Base-by-base conservation (phyloP, 2,329 filamentous ascomycete genomes). In the Botrytis medusae region DNA sequence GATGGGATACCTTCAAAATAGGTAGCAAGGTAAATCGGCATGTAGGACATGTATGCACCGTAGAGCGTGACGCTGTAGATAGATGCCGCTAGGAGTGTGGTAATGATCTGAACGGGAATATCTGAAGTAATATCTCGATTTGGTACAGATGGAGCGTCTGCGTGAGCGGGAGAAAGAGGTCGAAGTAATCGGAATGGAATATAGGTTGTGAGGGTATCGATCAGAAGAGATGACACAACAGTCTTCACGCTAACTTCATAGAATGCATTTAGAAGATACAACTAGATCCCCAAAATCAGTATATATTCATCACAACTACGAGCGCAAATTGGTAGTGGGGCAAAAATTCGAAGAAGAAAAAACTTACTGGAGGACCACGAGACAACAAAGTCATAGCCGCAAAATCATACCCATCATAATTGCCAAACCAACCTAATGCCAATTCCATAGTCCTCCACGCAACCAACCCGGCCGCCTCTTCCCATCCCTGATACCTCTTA, bases 51-150 rank as follows among this genome's bases (percentile, higher is more conserved):
- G 81, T 92, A 90, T 71, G 91, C 90, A 69, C 88, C 82, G 79
- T 92, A 93, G 44, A 97, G 83, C 1, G 89, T 85, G n/a, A 94
- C 86, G 72, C 88, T 89, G 84, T 96, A 97, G 75, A 97, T 90
- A 69, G 88, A 86, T 12, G 91, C 87, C 4, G 92, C 89, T 59
- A 96, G 87, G 22, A 92, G 80, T 3, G 88, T 88, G 25, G 91
- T 94, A 77, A 91, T 89, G 32, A 89, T 77, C 72, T 88, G 87
- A 73, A 93, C 89, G 20, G 84, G 83, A 46, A 84, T 82, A 80
- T 95, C 92, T 70, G 86, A 84, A 71, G 92, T 83, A 76, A 94
- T 90, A 75, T 89, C 88, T 75, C 87, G 87, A 81, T 92, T 92
- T 71, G 87, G 85, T 42, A 88, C 83, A 5, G 85, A 83, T 54